Evolutionary conservation across 352 stramenopile species (phyloP).

Genomic region (Elongisporangium senticosum): DNA sequence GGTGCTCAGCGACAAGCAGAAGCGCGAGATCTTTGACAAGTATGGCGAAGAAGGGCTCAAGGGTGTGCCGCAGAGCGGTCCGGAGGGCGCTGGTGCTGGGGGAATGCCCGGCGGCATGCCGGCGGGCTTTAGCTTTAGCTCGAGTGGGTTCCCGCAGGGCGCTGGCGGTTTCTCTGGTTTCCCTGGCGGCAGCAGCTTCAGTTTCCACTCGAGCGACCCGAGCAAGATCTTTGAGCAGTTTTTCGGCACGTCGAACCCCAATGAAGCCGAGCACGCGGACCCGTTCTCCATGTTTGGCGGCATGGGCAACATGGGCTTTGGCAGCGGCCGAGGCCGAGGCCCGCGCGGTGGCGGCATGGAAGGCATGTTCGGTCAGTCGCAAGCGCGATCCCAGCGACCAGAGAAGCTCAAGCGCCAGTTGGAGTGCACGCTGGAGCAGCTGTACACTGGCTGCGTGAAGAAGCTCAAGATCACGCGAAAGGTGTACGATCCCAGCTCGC

Average conservation of each 20-base stretch:
- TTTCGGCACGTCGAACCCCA: constrained; percentile 80
- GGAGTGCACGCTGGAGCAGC: constrained; percentile 90
- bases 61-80: constrained; percentile 20
- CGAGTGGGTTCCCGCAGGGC: constrained; percentile 17
- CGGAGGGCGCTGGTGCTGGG: constrained; percentile 7
- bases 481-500: constrained; percentile 60
- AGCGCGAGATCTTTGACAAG: constrained; percentile 90
- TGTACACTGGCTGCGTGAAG: constrained; percentile 80
- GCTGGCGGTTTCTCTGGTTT: constrained; percentile 62
- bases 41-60: constrained; percentile 91
- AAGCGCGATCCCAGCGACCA: constrained; percentile 13
- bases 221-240: constrained; percentile 91
- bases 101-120: constrained; percentile 15
- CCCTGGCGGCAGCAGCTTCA: constrained; percentile 47
- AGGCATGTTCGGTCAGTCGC: constrained; percentile 32
- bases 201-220: constrained; percentile 75
- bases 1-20: constrained; percentile 91
- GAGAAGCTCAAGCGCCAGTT: constrained; percentile 79
- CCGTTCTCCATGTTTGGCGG: constrained; percentile 71
- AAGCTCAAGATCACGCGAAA: constrained; percentile 96
- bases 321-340: constrained; percentile 37
- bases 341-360: constrained; percentile 20
- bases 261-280: constrained; percentile 65
- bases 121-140: constrained; percentile 31
- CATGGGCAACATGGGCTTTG: constrained; percentile 33